phyloP scores from a whole-genome alignment of 106 monocot species.

The Dioscorea dumetorum region DNA sequence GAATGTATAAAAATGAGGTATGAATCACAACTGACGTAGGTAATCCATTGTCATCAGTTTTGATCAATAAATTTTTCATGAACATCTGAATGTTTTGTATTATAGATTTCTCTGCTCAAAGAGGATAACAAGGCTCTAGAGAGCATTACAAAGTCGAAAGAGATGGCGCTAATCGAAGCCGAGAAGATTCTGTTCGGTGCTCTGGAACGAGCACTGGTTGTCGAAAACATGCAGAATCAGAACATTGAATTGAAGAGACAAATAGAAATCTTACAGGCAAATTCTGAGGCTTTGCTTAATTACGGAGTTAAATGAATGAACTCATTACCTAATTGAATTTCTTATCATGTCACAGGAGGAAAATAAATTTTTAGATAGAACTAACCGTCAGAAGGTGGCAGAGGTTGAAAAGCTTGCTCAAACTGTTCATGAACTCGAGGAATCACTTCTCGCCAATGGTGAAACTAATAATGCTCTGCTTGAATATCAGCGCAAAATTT shows the following conservation, averaged over 20 bases:
- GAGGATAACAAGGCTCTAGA: slow-evolving; percentile 33
- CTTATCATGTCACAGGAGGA: slow-evolving; percentile 41
- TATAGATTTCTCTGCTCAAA: slow-evolving; percentile 25
- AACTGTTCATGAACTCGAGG: slow-evolving; percentile 55
- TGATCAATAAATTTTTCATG: neutral
- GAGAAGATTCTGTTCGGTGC: slow-evolving; percentile 21
- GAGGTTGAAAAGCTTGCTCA: slow-evolving; percentile 53
- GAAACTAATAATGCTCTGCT: slow-evolving; percentile 44
- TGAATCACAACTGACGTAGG: too few species aligned
- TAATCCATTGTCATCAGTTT: neutral
- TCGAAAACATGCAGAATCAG: slow-evolving; percentile 39
- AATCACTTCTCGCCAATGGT: slow-evolving; percentile 53
- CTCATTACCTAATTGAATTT: too few species aligned
- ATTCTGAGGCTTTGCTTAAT: neutral
- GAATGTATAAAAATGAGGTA: slow-evolving; percentile 34
- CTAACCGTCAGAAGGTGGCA: slow-evolving; percentile 36
- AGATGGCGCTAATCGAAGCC: slow-evolving; percentile 27
- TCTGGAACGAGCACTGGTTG: slow-evolving; percentile 26
- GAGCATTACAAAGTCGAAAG: slow-evolving; percentile 37
- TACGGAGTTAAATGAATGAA: too few species aligned
- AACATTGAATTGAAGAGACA: slow-evolving; percentile 32
- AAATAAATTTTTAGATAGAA: slow-evolving; percentile 49
- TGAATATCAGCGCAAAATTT: slow-evolving; percentile 49
- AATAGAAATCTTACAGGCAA: slow-evolving; percentile 39
- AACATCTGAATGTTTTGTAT: neutral